Evolutionary conservation across 345 rosid species (phyloP).

Genomic region (Kandelia obovata): DNA sequence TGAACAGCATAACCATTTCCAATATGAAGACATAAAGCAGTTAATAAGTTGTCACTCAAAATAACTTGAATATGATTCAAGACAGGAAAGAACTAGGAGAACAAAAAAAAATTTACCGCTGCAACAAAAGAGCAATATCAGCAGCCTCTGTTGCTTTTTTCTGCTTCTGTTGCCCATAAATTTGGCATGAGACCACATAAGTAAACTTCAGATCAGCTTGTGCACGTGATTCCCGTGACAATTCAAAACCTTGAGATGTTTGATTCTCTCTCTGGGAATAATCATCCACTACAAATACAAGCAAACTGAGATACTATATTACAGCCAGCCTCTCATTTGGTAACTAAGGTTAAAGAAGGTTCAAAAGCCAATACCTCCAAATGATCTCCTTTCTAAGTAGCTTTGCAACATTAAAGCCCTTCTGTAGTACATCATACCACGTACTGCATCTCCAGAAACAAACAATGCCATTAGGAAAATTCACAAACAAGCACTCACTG

Average conservation of each 20-base stretch:
- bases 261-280: constrained; percentile 43
- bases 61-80: not conserved
- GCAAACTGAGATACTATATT: constrained; percentile 22
- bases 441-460: constrained; percentile 58
- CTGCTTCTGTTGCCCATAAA: constrained; percentile 96
- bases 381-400: constrained; percentile 68
- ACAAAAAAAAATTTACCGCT: constrained; percentile 42
- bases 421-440: constrained; percentile 99
- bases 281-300: constrained; percentile 47
- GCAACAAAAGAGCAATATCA: constrained; percentile 87
- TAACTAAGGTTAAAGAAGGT: not conserved
- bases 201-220: constrained; percentile 96
- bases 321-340: not conserved
- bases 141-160: constrained; percentile 80
- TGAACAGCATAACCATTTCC: too few relatives aligned
- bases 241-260: constrained; percentile 63
- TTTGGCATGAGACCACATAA: constrained; percentile 96
- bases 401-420: constrained; percentile 98
- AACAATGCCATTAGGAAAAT: constrained; percentile 13
- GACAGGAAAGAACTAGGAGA: not conserved
- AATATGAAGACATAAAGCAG: too few relatives aligned
- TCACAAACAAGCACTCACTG: constrained; percentile 13
- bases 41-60: not conserved
- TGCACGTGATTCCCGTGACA: constrained; percentile 79
- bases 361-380: constrained; percentile 54